A percentile compares a stretch with the other conserved stretches of the same genome.
These are phyloP conservation scores for Gamarada debralockiae DNA, from an alignment of 495 filamentous ascomycete genomes.

Conservation along the genomic window DNA sequence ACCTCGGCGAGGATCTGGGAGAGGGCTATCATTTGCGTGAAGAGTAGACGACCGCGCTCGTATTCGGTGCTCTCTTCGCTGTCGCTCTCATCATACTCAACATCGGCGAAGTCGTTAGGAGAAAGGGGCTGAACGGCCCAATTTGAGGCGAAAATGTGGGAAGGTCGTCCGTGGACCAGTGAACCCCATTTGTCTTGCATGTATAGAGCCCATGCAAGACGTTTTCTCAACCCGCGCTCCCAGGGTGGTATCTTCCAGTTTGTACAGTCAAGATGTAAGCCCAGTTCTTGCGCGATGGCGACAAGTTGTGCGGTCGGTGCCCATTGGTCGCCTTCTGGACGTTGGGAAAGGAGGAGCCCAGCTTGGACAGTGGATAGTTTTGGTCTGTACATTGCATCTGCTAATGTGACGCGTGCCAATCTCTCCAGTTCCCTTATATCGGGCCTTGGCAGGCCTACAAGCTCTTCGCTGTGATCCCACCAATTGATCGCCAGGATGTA, in stretches of 20 bases:
- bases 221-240: slow-evolving; percentile 79
- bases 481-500: slow-evolving; percentile 91
- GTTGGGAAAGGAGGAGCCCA: slow-evolving; percentile 82
- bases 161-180: slow-evolving; percentile 79
- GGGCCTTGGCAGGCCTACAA: slow-evolving; percentile 61
- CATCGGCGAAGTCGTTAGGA: slow-evolving; percentile 69
- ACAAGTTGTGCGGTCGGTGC: slow-evolving; percentile 82
- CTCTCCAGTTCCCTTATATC: slow-evolving; percentile 75
- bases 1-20: slow-evolving; percentile 75
- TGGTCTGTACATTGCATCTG: slow-evolving; percentile 73
- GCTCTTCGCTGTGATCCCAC: slow-evolving; percentile 70
- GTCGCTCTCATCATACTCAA: slow-evolving; percentile 49
- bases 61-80: slow-evolving; percentile 59
- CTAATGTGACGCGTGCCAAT: slow-evolving; percentile 66
- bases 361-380: slow-evolving; percentile 94
- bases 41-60: slow-evolving; percentile 64
- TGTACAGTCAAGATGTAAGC: slow-evolving; percentile 84
- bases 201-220: slow-evolving; percentile 86
- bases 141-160: slow-evolving; percentile 75
- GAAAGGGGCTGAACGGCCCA: slow-evolving; percentile 74
- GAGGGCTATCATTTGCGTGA: slow-evolving; percentile 70
- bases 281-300: slow-evolving; percentile 76
- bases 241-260: slow-evolving; percentile 82
- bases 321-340: slow-evolving; percentile 81
- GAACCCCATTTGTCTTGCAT: slow-evolving; percentile 94